Evolutionary conservation across 1,284 basidiomycete species (phyloP).

Genomic region (Ceratobasidium sp.): DNA sequence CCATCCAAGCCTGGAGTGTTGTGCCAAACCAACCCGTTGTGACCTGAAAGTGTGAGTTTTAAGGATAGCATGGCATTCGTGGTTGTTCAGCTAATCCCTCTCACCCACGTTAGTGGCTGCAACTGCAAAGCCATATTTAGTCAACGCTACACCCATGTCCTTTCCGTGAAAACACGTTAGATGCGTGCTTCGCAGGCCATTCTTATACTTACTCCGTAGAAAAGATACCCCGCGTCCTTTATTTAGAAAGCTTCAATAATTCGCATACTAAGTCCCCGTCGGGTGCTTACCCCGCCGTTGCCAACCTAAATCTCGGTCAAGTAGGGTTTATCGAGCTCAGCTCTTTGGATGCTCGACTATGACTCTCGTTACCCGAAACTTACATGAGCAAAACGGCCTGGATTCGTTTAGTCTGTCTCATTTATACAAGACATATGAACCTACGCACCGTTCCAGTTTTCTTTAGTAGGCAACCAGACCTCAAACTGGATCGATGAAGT

Average conservation of each 20-base stretch:
- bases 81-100: too few species aligned
- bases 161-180: too few species aligned
- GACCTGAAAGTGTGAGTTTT: not conserved
- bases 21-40: too few species aligned
- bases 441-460: constrained; percentile 41
- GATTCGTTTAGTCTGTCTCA: too few species aligned
- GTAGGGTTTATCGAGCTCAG: not conserved
- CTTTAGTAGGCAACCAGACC: constrained; percentile 28
- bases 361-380: too few species aligned
- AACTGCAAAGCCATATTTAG: constrained; percentile 40
- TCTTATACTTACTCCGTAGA: constrained; percentile 40
- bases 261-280: too few species aligned
- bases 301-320: constrained; percentile 26
- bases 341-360: too few species aligned
- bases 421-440: too few species aligned
- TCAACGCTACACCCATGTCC: constrained; percentile 39
- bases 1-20: too few species aligned
- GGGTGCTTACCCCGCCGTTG: constrained; percentile 43
- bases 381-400: constrained; percentile 43
- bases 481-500: constrained; percentile 39
- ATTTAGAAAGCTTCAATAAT: too few species aligned
- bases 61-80: too few species aligned
- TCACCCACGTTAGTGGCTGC: constrained; percentile 38
- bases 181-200: too few species aligned
- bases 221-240: constrained; percentile 39